Evolutionary conservation across 768 basidiomycete genomes (phyloP), one percentile per base, ranked within the genome.

Genomic region (Hericium coralloides): DNA sequence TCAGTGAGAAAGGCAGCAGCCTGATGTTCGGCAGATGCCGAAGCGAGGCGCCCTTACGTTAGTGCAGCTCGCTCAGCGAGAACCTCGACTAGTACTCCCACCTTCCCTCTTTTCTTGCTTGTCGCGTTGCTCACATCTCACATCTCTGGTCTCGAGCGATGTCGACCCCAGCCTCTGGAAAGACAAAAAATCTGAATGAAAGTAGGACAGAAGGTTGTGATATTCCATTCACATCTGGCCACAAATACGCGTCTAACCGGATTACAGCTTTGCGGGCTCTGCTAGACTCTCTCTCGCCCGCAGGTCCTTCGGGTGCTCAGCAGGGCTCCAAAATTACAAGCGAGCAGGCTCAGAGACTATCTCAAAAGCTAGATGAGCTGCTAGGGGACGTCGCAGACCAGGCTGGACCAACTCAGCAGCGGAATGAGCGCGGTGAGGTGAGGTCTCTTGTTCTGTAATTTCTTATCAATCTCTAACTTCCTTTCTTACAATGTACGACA

Each of bases 401-500:
- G 47, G 64, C 67, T 41, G 70, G 65, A 23, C 64, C 65, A 51
- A 64, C 68, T 8, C 72, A 73, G 52, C 70, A 59, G 52, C 72
- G 73, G 55, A 78, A 81, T 57, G 79, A 79, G 68, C 75, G 74
- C 69, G 81, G 79, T 76, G 81, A 88, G 80, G 88, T 87, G 74
- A 52, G 63, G 79, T 72, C 63, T 38, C 63, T 37, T 55, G 37
- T 62, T 22, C 38, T 37, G 53, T 56, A n/a, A 58, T 45, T 25
- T 12, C 10, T 5, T 10, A 8, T 6, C 26, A 31, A 25, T 14
- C n/a, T 18, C 31, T n/a, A 8, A 38, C 47, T 18, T 31, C 25
- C 49, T 59, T 63, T 58, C 63, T 66, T 59, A 54, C 59, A 25
- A 65, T 60, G 63, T 59, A 12, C 25, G 47, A 23, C 63, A 7